Evolutionary conservation across 169 alveolate genomes (phyloP), one percentile per base, ranked within the genome.

Genomic region (Cyclospora cayetanensis): DNA sequence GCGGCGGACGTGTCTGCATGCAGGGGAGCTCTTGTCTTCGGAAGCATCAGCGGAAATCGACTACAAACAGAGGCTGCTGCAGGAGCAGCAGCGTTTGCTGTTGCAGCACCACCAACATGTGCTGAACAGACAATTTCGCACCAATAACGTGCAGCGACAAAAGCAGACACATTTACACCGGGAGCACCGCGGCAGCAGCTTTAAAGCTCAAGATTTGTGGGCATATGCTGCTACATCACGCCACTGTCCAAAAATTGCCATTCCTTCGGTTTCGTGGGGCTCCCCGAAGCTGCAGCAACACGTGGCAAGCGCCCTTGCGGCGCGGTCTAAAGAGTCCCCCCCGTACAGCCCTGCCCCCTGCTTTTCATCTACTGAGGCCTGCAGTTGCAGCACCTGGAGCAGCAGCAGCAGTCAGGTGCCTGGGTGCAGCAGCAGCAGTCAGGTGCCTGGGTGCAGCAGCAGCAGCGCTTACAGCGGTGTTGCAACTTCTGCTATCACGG

Each of bases 101-200:
- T 22, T 60, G 77, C 77, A 65, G 77, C 77, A 65, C 15, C 77
- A 65, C 43, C 77, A 65, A 42, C 60, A 46, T 12, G 20, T 46
- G 60, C 11, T 46, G 60, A 12, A 22, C 60, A 46, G 60, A 12
- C 11, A 22, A 22, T 22, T 46, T 22, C 60, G 60, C 11, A 22
- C 60, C 60, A 46, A 22, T 22, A 46, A 22, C 20, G 60, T 46
- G 20, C 60, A 46, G 1, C 60, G 20, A 46, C 25, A 22, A 46
- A 15, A n/a, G 77, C 77, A 27, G 77, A 37, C 0, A 42, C 77
- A 65, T 37, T 42, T 29, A 20, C 37, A 27, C 22, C 29, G 4
- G 37, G 22, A 65, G 77, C 77, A 65, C 77, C 7, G 42, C 37
- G 35, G 77, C 77, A 25, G 42, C 42, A 11, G 72, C 31, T 15